These are phyloP conservation scores for Aspergillus fischeri DNA, from an alignment of 2,329 filamentous ascomycete genomes.

Conservation along the genomic window DNA sequence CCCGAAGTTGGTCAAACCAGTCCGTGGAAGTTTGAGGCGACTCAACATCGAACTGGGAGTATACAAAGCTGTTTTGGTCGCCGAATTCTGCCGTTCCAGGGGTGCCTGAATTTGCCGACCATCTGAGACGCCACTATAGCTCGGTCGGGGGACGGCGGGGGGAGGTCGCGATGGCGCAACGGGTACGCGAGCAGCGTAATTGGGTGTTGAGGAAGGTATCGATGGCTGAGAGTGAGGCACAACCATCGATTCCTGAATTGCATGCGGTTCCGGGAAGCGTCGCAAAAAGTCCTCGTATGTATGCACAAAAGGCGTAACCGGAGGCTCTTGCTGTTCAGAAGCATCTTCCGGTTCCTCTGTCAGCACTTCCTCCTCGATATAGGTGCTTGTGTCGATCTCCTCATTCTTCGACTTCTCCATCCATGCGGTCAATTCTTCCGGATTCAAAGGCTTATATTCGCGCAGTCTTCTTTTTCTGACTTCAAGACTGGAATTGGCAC, in stretches of 20 bases:
- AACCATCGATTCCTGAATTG: constrained; percentile 56
- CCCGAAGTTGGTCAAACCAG: constrained; percentile 75
- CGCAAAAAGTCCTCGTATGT: constrained; percentile 80
- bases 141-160: constrained; percentile 63
- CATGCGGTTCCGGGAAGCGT: constrained; percentile 68
- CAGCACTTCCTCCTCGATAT: constrained; percentile 36
- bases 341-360: constrained; percentile 40
- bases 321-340: constrained; percentile 45
- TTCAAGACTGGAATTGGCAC: constrained; percentile 49
- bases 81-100: constrained; percentile 43
- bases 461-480: constrained; percentile 54
- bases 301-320: constrained; percentile 53
- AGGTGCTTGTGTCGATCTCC: constrained; percentile 46
- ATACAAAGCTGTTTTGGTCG: constrained; percentile 42
- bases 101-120: constrained; percentile 46
- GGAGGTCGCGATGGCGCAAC: constrained; percentile 60
- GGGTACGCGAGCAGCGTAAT: constrained; percentile 49
- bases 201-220: constrained; percentile 27
- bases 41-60: constrained; percentile 39
- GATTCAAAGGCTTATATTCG: constrained; percentile 67
- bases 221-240: constrained; percentile 32
- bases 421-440: constrained; percentile 78
- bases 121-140: constrained; percentile 77
- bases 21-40: constrained; percentile 53
- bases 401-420: constrained; percentile 70